These are phyloP conservation scores for Jimgerdemannia flammicorona DNA, from an alignment of 192 early-diverging fungal genomes.

Conservation along the genomic window DNA sequence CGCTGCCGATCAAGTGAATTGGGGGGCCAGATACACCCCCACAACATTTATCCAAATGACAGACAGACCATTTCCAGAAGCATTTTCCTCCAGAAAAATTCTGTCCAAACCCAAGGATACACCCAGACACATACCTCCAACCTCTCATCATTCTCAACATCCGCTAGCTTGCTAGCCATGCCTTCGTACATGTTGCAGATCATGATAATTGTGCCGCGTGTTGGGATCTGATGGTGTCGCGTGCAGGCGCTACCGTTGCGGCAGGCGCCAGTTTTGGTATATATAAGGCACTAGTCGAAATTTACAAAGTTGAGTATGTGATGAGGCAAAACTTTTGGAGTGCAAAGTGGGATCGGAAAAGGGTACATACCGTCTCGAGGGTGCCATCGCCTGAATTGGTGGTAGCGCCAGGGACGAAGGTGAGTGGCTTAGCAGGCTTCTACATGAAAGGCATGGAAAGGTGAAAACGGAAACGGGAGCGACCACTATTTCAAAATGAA, in stretches of 20 bases:
- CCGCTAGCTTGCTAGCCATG: slow-evolving; percentile 17
- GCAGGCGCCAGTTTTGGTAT: slow-evolving; percentile 38
- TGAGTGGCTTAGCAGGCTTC: neutral
- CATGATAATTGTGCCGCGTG: slow-evolving; percentile 22
- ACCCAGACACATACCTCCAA: slow-evolving; percentile 21
- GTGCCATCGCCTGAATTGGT: neutral
- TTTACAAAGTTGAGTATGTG: neutral
- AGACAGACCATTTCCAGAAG: neutral
- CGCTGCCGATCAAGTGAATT: neutral
- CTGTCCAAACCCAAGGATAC: slow-evolving; percentile 3
- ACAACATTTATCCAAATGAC: neutral
- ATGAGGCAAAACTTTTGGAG: neutral
- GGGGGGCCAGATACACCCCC: neutral
- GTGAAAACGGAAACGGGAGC: no score
- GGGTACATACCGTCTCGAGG: neutral
- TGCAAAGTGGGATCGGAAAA: neutral
- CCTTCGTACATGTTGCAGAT: slow-evolving; percentile 40
- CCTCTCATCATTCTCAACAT: slow-evolving; percentile 21
- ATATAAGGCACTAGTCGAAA: slow-evolving; percentile 29
- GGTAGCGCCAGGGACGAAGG: neutral
- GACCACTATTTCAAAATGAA: neutral
- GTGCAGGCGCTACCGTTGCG: slow-evolving; percentile 27
- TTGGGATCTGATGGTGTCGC: slow-evolving; percentile 21
- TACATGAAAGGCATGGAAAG: neutral
- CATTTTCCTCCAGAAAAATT: no score